Evolutionary conservation across 768 basidiomycete species (phyloP).

Genomic region (Pisolithus albus): DNA sequence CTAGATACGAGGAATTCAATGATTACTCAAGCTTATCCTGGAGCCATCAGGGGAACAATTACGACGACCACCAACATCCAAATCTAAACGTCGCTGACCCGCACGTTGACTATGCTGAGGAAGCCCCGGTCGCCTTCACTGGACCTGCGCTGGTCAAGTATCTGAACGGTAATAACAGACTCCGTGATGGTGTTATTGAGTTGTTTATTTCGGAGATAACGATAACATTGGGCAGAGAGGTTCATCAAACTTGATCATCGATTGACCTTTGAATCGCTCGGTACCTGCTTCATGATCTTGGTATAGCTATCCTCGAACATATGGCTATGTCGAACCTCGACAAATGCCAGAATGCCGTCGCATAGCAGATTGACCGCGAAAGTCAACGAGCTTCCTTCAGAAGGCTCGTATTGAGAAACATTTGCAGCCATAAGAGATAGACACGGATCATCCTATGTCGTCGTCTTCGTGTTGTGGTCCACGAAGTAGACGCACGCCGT

Average conservation of each 20-base stretch:
- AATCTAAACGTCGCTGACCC: no score
- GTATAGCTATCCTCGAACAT: slow-evolving; percentile 99
- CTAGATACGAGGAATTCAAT: no score
- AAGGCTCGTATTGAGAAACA: slow-evolving; percentile 99
- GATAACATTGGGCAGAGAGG: not conserved
- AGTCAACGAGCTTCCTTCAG: slow-evolving; percentile 97
- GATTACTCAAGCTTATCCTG: no score
- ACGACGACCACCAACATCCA: no score
- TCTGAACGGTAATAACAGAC: slow-evolving; percentile 96
- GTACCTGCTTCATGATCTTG: slow-evolving; percentile 90
- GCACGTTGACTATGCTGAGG: slow-evolving; percentile 93
- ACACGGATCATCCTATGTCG: slow-evolving; percentile 99
- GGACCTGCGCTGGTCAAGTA: slow-evolving; percentile 99
- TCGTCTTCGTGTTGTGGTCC: slow-evolving; percentile 99
- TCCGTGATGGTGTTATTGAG: slow-evolving; percentile 81
- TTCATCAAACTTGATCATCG: slow-evolving; percentile 99
- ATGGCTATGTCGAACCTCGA: slow-evolving; percentile 95
- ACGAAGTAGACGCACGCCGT: slow-evolving; percentile 99
- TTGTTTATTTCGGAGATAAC: slow-evolving; percentile 2
- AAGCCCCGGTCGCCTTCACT: slow-evolving; percentile 98
- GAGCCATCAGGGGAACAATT: no score
- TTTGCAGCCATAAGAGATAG: slow-evolving; percentile 92
- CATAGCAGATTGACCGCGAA: slow-evolving; percentile 97
- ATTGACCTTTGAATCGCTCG: slow-evolving; percentile 65
- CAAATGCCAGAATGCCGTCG: slow-evolving; percentile 98